Evolutionary conservation across 176 grass and related monocot genomes (phyloP), one percentile per base, ranked within the genome.

Genomic region (Carex kokanica): DNA sequence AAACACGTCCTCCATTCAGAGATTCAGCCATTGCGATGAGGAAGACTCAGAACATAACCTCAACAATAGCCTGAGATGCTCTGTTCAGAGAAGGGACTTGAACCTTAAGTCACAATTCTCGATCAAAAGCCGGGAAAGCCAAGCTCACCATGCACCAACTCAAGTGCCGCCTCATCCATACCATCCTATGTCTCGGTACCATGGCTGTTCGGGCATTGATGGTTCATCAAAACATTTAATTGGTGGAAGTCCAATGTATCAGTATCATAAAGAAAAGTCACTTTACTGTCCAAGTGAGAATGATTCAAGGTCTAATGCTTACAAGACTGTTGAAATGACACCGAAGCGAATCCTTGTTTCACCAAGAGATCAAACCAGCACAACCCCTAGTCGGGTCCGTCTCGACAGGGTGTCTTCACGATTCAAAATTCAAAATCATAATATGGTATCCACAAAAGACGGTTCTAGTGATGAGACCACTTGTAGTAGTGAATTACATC

Each of bases 1-100:
- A 64, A 89, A 80, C 12, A 79, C 86, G 11, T 51, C 78, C 0
- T 87, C 85, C 0, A 29, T 61, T 57, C 60, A 51, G 77, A 40
- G 24, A 67, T 55, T 80, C 64, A 56, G 81, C 25, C 74, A 29
- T 74, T 63, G 0, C 18, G 3, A 53, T 3, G 13, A 74, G 1
- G 3, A 29, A 16, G 18, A 0, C 12, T 27, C 52, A 61, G 55
- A 82, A 72, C 55, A 34, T 53, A 75, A 6, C 38, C 78, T 32
- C 31, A 23, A 31, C 14, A 65, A 64, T 56, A 45, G 8, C 16
- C 53, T 14, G 17, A 63, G 43, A 80, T 32, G 27, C 47, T 57
- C 78, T 49, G 54, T 14, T 47, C 63, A 82, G 27, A 87, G 65
- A 15, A 47, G 23, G 31, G 53, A 20, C 36, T 31, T 83, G 5